These are phyloP conservation scores for Penicillium arizonense DNA, from an alignment of 495 filamentous ascomycete genomes.

Conservation along the genomic window DNA sequence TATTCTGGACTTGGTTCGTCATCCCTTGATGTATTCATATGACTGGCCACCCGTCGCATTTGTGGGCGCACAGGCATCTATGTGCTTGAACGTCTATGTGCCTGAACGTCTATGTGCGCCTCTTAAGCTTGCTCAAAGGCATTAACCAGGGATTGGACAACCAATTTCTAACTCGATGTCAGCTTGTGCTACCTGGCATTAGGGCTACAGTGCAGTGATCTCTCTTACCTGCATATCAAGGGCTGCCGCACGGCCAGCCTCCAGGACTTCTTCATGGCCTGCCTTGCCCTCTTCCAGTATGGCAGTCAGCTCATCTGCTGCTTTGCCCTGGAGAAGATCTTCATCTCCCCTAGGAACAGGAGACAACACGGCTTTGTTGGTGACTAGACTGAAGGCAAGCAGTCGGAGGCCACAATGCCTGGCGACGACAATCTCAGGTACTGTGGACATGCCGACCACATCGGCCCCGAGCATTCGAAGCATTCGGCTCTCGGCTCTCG, in stretches of 20 bases:
- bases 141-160: constrained; percentile 34
- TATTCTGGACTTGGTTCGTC: background rate
- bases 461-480: constrained; percentile 65
- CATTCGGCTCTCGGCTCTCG: constrained; percentile 74
- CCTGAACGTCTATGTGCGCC: no score
- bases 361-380: constrained; percentile 67
- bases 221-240: constrained; percentile 64
- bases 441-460: constrained; percentile 76
- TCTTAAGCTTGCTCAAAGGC: constrained; percentile 19
- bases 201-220: background rate
- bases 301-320: constrained; percentile 48
- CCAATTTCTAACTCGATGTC: constrained; percentile 35
- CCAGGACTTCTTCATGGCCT: constrained; percentile 70
- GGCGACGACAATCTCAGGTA: constrained; percentile 74
- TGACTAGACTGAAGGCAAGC: constrained; percentile 75
- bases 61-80: no score
- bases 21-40: no score
- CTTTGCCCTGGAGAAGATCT: constrained; percentile 36
- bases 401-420: constrained; percentile 68
- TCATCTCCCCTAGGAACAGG: constrained; percentile 62
- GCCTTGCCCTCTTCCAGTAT: constrained; percentile 65
- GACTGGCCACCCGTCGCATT: no score
- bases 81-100: no score
- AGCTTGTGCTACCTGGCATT: constrained; percentile 3
- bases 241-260: constrained; percentile 60